phyloP scores from a whole-genome alignment of 2,329 filamentous ascomycete species.

The Aureobasidium pullulans region DNA sequence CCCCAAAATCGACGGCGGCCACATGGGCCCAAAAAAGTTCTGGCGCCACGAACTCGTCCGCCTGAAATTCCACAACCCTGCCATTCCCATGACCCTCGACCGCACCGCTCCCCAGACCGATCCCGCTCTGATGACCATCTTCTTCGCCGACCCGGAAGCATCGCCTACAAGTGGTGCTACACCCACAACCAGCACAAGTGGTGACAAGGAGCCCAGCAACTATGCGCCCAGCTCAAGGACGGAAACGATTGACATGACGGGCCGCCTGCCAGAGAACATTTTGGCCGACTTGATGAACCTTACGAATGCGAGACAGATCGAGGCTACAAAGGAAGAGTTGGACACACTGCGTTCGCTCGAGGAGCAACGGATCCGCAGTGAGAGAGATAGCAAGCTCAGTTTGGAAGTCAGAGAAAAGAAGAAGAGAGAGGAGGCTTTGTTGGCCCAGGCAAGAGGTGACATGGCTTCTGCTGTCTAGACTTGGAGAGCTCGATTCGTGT shows the following conservation, averaged over 20 bases:
- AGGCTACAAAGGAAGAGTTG: slow-evolving; percentile 53
- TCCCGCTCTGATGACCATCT: slow-evolving; percentile 58
- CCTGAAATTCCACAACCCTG: slow-evolving; percentile 90
- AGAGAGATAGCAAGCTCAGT: slow-evolving; percentile 49
- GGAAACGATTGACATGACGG: slow-evolving; percentile 51
- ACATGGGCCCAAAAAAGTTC: slow-evolving; percentile 77
- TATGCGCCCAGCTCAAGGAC: slow-evolving; percentile 26
- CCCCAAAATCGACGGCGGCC: slow-evolving; percentile 53
- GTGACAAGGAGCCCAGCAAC: slow-evolving; percentile 27
- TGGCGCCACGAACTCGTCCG: slow-evolving; percentile 75
- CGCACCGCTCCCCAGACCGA: slow-evolving; percentile 52
- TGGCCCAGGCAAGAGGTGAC: slow-evolving; percentile 48
- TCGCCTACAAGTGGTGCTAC: slow-evolving; percentile 23
- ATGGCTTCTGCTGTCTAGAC: slow-evolving; percentile 21
- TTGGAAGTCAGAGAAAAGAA: slow-evolving; percentile 48
- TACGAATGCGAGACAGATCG: slow-evolving; percentile 53
- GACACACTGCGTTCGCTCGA: slow-evolving; percentile 51
- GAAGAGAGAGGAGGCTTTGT: slow-evolving; percentile 54
- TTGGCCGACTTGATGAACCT: slow-evolving; percentile 54
- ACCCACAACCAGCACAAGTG: slow-evolving; percentile 22
- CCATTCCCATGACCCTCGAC: slow-evolving; percentile 73
- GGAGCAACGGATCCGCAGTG: slow-evolving; percentile 45
- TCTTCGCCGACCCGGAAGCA: slow-evolving; percentile 39
- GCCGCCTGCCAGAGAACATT: slow-evolving; percentile 54
- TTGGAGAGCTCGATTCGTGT: background rate